Base-by-base conservation (phyloP, 768 basidiomycete genomes). In the Pholiota molesta region DNA sequence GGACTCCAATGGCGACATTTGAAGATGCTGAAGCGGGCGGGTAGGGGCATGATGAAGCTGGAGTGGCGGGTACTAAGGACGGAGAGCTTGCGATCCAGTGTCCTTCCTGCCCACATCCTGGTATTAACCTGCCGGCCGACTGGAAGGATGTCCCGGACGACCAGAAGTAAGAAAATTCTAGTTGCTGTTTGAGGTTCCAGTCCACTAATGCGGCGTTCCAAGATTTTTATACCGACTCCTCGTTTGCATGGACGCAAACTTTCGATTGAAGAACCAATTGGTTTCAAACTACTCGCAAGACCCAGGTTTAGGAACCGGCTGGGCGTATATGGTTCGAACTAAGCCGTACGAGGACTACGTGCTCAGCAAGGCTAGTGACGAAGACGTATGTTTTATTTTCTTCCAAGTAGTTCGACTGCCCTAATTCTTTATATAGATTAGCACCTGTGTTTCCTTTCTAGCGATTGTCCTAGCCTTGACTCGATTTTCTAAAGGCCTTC, bases 391-490 rank as follows among this genome's bases (percentile, higher is more conserved):
- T 62, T n/a, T 28, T 40, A 29, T 40, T 10, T 13, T 40, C 39
- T 40, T 13, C 11, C 13, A 11, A 17, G 3, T 3, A 40, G 10
- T 11, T 40, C 39, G 10, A 11, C 3, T 2, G 11, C 11, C 11
- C 39, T 40, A 40, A 40, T 40, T 11, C n/a, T 17, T 17, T 11
- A 29, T 3, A 2, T 21, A 67, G 66, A 64, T 64, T 14, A 64
- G 63, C 51, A 64, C 66, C 8, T 67, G 66, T 19, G 61, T 64
- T 7, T 61, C 61, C 3, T 65, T 67, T 26, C 63, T 62, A 37
- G 63, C 66, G 6, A 53, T 67, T 1, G 60, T 60, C 1, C 42
- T 61, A 37, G 63, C 60, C 2, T 49, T 35, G 6, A 65, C 60
- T 17, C 33, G 52, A 51, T 61, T 62, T 40, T 62, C 61, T 2